phyloP scores from a whole-genome alignment of 129 eudicot genomes.

The Tanacetum coccineum region DNA sequence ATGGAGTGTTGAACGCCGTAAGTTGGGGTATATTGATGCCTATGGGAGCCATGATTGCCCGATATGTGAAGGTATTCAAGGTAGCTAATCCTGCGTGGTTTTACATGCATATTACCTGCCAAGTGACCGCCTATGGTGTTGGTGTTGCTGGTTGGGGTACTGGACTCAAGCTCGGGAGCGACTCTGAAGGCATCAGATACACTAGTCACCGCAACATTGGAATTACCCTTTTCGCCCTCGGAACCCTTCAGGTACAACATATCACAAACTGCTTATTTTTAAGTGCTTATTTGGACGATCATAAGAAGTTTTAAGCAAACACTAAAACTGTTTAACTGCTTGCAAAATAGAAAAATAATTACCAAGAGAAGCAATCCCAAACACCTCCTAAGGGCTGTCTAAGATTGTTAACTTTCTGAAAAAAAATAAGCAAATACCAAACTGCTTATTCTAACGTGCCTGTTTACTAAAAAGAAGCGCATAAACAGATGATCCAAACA shows the following conservation, averaged over 20 bases:
- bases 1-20: slow-evolving; percentile 85
- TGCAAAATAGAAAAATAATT: too few species aligned
- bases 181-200: slow-evolving; percentile 47
- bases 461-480: too few species aligned
- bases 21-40: slow-evolving; percentile 98
- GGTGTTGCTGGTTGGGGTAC: slow-evolving; percentile 93
- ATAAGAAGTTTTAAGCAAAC: too few species aligned
- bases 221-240: slow-evolving; percentile 76
- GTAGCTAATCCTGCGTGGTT: slow-evolving; percentile 94
- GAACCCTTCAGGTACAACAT: slow-evolving; percentile 67
- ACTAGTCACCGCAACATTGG: slow-evolving; percentile 72
- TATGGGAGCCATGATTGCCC: slow-evolving; percentile 76
- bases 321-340: too few species aligned
- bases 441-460: too few species aligned
- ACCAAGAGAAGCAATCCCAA: too few species aligned
- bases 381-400: too few species aligned
- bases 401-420: too few species aligned
- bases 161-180: slow-evolving; percentile 82
- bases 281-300: too few species aligned
- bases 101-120: slow-evolving; percentile 74
- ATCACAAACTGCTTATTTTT: not conserved
- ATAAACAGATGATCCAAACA: too few species aligned
- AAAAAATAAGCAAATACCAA: too few species aligned
- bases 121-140: slow-evolving; percentile 62
- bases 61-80: slow-evolving; percentile 85